A percentile compares a stretch with the other conserved stretches of the same genome.
These are phyloP conservation scores for Populus tremula DNA, from an alignment of 345 rosid genomes.

Conservation along the genomic window DNA sequence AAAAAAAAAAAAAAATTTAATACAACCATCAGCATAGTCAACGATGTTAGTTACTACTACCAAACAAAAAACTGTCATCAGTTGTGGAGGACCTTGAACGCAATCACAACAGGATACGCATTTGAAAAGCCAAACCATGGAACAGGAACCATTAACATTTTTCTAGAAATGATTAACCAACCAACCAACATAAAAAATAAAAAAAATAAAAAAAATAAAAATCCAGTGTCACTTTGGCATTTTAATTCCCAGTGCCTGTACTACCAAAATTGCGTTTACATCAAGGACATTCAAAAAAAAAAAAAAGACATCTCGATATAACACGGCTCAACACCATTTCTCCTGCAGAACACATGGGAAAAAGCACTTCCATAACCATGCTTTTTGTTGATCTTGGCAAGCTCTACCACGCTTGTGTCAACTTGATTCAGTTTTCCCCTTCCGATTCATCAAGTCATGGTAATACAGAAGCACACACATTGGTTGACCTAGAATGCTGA, in stretches of 20 bases:
- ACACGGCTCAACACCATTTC: neutral
- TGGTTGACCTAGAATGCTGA: constrained; percentile 96
- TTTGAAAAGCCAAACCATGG: neutral
- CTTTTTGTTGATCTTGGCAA: neutral
- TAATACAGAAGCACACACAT: constrained; percentile 92
- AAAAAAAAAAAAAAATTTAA: no score
- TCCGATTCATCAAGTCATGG: constrained; percentile 93
- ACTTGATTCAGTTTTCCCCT: constrained; percentile 28
- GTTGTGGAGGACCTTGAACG: no score
- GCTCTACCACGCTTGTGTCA: neutral
- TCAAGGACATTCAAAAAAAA: no score
- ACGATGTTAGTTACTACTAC: no score
- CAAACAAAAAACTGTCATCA: no score
- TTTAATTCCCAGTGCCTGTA: neutral
- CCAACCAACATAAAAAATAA: no score
- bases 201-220: no score
- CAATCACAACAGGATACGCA: no score
- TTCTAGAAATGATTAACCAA: neutral
- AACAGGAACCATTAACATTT: neutral
- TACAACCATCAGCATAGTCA: no score
- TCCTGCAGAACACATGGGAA: neutral
- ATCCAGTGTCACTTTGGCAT: neutral
- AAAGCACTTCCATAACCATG: neutral
- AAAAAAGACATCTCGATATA: neutral
- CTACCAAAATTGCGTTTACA: constrained; percentile 13